Evolutionary conservation across 2,329 filamentous ascomycete species (phyloP).

Genomic region (Leptographium lundbergii): DNA sequence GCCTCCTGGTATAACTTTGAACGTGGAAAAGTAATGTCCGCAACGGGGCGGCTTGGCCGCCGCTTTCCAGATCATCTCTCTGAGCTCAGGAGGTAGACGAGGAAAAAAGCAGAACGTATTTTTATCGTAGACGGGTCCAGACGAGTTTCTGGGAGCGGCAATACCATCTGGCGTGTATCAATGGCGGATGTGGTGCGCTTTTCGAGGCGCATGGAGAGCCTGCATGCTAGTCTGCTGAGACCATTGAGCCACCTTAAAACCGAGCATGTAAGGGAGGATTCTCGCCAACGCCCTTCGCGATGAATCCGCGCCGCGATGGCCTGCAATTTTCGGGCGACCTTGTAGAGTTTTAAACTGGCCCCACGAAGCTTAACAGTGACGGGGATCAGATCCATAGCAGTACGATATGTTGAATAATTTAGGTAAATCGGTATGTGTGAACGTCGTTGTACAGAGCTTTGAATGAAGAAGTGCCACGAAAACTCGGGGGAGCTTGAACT

Average conservation of each 20-base stretch:
- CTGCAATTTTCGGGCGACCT: background rate
- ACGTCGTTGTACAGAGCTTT: no score
- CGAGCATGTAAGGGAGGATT: no score
- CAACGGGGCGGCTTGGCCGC: background rate
- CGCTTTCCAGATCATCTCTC: background rate
- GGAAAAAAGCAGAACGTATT: background rate
- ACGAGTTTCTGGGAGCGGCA: background rate
- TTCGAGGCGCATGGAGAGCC: no score
- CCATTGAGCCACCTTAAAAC: background rate
- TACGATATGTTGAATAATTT: no score
- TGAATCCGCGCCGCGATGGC: background rate
- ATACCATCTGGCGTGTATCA: background rate
- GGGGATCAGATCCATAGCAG: no score
- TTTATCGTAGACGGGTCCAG: background rate
- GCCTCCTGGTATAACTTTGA: background rate
- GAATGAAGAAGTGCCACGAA: no score
- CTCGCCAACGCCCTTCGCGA: background rate
- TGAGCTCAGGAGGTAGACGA: background rate
- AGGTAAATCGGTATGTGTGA: no score
- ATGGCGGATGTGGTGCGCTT: no score
- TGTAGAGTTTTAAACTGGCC: background rate
- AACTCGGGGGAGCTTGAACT: no score
- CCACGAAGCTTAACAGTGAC: background rate
- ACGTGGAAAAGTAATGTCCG: background rate
- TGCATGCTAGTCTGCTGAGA: background rate